Evolutionary conservation across 2,329 filamentous ascomycete species (phyloP).

Genomic region (Ophidiomyces ophidiicola): DNA sequence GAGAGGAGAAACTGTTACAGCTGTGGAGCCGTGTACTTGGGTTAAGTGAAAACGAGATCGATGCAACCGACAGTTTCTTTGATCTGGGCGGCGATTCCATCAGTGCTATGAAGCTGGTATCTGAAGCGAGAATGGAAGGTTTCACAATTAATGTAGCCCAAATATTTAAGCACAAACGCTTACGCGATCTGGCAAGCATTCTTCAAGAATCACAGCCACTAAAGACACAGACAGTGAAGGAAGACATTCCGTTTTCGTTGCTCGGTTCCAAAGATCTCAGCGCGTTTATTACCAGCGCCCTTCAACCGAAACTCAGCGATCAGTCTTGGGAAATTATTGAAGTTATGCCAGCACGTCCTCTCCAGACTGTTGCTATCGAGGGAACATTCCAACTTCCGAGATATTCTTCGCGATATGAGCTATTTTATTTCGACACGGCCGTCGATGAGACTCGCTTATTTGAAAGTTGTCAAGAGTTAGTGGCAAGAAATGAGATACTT

Average conservation of each 20-base stretch:
- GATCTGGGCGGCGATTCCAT: conserved; percentile 47
- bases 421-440: conserved; percentile 43
- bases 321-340: conserved; percentile 38
- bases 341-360: conserved; percentile 42
- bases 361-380: conserved; percentile 46
- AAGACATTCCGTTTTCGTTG: conserved; percentile 38
- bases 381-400: conserved; percentile 46
- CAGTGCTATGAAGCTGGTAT: conserved; percentile 48
- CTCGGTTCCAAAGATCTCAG: conserved; percentile 30
- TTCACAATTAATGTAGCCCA: conserved; percentile 43
- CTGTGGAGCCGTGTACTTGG: conserved; percentile 41
- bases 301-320: conserved; percentile 38
- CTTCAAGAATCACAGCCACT: conserved; percentile 25
- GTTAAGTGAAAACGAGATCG: conserved; percentile 36
- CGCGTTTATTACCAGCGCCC: conserved; percentile 31
- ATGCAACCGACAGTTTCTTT: conserved; percentile 44
- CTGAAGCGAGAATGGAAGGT: conserved; percentile 40
- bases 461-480: conserved; percentile 32
- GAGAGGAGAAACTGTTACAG: conserved; percentile 9
- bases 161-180: conserved; percentile 34
- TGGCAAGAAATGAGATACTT: conserved; percentile 46
- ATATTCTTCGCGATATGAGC: conserved; percentile 49
- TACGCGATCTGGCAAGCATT: conserved; percentile 39
- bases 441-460: conserved; percentile 39
- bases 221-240: conserved; percentile 15